Evolutionary conservation across 352 stramenopile genomes (phyloP).

Genomic region (Globisporangium abappressorium): DNA sequence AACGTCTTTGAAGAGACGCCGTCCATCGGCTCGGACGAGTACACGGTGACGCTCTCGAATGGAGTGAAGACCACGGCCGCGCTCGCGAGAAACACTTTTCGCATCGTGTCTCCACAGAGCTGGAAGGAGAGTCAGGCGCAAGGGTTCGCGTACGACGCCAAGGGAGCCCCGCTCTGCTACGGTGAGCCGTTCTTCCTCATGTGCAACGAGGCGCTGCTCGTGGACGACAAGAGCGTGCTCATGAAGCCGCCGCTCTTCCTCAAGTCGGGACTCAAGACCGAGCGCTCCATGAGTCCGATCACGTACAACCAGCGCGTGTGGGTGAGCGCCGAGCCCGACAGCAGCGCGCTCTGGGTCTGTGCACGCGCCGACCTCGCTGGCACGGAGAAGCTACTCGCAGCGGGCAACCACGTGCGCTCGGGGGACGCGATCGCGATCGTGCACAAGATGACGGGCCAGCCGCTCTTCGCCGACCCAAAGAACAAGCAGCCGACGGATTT

Average conservation of each 20-base stretch:
- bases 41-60: slow-evolving; percentile 45
- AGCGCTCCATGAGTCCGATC: slow-evolving; percentile 84
- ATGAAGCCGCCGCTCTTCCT: slow-evolving; percentile 74
- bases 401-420: slow-evolving; percentile 34
- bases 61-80: slow-evolving; percentile 3
- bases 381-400: slow-evolving; percentile 70
- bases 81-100: slow-evolving; percentile 65
- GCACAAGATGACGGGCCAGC: slow-evolving; percentile 85
- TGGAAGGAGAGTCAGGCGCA: slow-evolving; percentile 36
- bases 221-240: slow-evolving; percentile 72
- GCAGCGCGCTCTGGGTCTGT: slow-evolving; percentile 70
- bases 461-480: slow-evolving; percentile 45
- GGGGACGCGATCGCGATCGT: slow-evolving; percentile 59
- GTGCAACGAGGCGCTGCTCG: slow-evolving; percentile 75
- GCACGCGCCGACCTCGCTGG: slow-evolving; percentile 52
- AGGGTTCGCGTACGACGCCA: slow-evolving; percentile 20
- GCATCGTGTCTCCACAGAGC: slow-evolving; percentile 45
- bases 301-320: slow-evolving; percentile 83
- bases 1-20: slow-evolving; percentile 86
- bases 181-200: slow-evolving; percentile 81
- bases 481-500: slow-evolving; percentile 78
- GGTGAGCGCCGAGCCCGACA: slow-evolving; percentile 60
- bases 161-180: slow-evolving; percentile 48
- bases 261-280: slow-evolving; percentile 79
- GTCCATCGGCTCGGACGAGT: slow-evolving; percentile 76